Evolutionary conservation across 495 filamentous ascomycete species (phyloP).

Genomic region (Friedmanniomyces endolithicus): DNA sequence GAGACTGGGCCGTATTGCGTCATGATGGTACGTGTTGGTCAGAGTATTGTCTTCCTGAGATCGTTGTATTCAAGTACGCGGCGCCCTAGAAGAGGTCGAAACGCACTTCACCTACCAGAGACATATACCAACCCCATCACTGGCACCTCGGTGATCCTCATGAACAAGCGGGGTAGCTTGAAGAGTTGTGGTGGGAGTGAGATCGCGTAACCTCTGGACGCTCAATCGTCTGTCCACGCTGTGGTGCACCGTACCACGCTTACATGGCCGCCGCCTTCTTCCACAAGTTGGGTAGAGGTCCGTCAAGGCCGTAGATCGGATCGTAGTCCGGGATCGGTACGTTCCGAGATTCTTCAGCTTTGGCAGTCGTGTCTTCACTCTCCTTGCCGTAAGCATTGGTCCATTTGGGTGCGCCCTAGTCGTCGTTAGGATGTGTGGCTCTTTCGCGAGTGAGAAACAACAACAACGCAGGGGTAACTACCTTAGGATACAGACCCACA

Average conservation of each 20-base stretch:
- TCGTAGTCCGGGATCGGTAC: constrained; percentile 25
- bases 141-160: neutral
- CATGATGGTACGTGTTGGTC: neutral
- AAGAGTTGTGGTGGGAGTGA: neutral
- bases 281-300: constrained; percentile 26
- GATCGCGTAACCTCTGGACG: neutral
- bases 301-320: constrained; percentile 23
- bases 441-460: no score
- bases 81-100: no score
- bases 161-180: neutral
- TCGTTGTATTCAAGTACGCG: neutral
- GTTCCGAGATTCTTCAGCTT: constrained; percentile 13
- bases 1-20: constrained; percentile 5
- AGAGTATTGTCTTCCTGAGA: neutral
- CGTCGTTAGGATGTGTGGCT: no score
- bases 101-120: neutral
- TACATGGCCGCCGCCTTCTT: neutral
- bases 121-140: neutral
- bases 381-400: constrained; percentile 26
- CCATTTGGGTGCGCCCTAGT: constrained; percentile 24
- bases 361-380: constrained; percentile 18
- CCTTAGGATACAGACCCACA: constrained; percentile 33
- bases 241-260: no score
- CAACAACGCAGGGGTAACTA: constrained; percentile 4
- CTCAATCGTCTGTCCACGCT: no score